Conservation (phyloP, 164 flowering plant genomes). For the Amborella trichopoda region DNA sequence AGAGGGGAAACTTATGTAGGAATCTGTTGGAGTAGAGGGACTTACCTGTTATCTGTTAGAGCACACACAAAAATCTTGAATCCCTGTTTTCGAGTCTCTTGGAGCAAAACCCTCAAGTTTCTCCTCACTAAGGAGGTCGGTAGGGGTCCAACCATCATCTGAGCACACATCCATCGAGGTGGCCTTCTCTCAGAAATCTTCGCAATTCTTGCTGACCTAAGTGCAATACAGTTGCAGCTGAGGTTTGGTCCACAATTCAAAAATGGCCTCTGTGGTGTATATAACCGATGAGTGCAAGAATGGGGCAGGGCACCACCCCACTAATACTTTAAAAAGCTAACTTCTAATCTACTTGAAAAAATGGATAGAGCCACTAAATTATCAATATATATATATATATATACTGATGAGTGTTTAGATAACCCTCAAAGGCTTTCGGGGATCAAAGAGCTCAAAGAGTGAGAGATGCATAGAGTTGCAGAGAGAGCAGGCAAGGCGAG, state of each 20-base stretch:
- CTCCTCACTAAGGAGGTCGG: constrained; percentile 52
- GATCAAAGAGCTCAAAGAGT: constrained; percentile 60
- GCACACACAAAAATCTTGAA: too few relatives aligned
- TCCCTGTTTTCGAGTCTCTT: constrained; percentile 66
- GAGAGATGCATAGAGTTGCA: too few relatives aligned
- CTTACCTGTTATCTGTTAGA: too few relatives aligned
- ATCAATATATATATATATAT: too few relatives aligned
- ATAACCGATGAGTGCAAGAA: constrained; percentile 62
- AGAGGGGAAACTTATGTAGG: too few relatives aligned
- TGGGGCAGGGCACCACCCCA: too few relatives aligned
- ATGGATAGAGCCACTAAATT: too few relatives aligned
- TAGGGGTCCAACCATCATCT: constrained; percentile 57
- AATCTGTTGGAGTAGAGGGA: too few relatives aligned
- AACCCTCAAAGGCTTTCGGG: constrained; percentile 46
- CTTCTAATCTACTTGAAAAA: too few relatives aligned
- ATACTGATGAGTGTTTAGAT: too few relatives aligned
- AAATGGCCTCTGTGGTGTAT: constrained; percentile 90
- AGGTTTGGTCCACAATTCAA: constrained; percentile 93
- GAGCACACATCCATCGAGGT: constrained; percentile 71
- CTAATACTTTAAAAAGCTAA: too few relatives aligned
- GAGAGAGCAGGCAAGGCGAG: too few relatives aligned
- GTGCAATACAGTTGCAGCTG: constrained; percentile 83
- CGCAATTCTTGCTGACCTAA: constrained; percentile 80
- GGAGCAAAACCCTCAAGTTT: constrained; percentile 44
- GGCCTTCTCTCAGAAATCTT: constrained; percentile 87